A percentile compares a stretch with the other conserved stretches of the same genome.
phyloP scores from a whole-genome alignment of 352 stramenopile genomes.

The Phytophthora podocarpi region DNA sequence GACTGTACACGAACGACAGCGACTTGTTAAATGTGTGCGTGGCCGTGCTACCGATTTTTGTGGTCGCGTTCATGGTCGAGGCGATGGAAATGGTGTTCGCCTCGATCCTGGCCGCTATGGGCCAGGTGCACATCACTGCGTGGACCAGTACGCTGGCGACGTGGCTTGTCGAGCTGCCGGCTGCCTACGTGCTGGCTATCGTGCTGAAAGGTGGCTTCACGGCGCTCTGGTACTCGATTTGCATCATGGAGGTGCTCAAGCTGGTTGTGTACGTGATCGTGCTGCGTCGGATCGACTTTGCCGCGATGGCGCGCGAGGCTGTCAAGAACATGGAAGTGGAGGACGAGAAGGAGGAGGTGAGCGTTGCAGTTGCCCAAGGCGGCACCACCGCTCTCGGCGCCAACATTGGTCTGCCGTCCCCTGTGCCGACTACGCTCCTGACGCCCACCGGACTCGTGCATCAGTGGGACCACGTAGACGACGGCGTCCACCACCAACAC shows the following conservation, averaged over 20 bases:
- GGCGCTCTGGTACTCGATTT: constrained; percentile 39
- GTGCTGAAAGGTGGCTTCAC: constrained; percentile 26
- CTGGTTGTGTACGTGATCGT: constrained; percentile 27
- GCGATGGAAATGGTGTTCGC: constrained; percentile 38
- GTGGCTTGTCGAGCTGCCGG: constrained; percentile 30
- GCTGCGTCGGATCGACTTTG: constrained; percentile 30
- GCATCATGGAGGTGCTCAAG: constrained; percentile 39
- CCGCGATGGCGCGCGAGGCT: constrained; percentile 23
- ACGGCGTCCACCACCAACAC: constrained; percentile 28
- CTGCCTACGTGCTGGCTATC: constrained; percentile 29
- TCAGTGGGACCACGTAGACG: constrained; percentile 32
- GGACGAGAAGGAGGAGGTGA: constrained; percentile 29
- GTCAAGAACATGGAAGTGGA: constrained; percentile 39
- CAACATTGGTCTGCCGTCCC: constrained; percentile 30
- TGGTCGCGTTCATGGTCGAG: constrained; percentile 36
- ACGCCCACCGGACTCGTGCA: constrained; percentile 26
- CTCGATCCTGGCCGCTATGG: constrained; percentile 33
- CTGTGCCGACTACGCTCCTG: constrained; percentile 31
- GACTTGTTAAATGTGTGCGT: constrained; percentile 30
- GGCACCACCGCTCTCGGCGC: constrained; percentile 27
- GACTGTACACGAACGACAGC: constrained; percentile 60
- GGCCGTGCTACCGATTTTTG: constrained; percentile 30
- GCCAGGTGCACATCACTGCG: constrained; percentile 30
- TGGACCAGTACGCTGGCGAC: constrained; percentile 33
- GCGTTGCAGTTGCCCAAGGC: constrained; percentile 23